phyloP scores from a whole-genome alignment of 2,329 filamentous ascomycete species.

The Thelonectria discophora region DNA sequence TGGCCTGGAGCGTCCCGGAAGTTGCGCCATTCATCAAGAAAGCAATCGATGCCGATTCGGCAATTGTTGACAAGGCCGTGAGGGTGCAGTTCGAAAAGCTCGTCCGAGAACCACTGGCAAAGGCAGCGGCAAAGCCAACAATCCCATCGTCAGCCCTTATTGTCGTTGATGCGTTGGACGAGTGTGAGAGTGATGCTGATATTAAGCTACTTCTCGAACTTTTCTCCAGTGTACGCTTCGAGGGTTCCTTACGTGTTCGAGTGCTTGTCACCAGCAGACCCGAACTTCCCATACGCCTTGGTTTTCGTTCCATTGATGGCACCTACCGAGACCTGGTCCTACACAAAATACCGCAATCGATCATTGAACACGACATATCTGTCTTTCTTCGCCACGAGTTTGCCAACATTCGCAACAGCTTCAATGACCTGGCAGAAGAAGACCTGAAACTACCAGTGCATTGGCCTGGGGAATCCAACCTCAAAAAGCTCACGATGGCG shows the following conservation, averaged over 20 bases:
- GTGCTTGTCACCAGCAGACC: constrained; percentile 38
- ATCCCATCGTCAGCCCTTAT: background rate
- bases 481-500: constrained; percentile 34
- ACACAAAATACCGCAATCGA: constrained; percentile 44
- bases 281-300: constrained; percentile 47
- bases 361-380: constrained; percentile 50
- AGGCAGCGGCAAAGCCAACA: background rate
- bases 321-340: constrained; percentile 42
- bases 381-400: constrained; percentile 46
- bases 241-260: background rate
- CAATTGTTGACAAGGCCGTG: background rate
- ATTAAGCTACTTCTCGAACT: background rate
- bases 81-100: constrained; percentile 5
- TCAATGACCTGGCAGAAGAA: constrained; percentile 24
- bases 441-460: background rate
- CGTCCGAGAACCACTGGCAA: background rate
- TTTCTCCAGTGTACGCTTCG: background rate
- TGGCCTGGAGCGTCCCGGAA: background rate
- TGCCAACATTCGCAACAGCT: constrained; percentile 38
- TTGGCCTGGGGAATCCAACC: constrained; percentile 21
- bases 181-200: constrained; percentile 2
- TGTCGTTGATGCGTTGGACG: background rate
- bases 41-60: constrained; percentile 1
- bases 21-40: background rate
- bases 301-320: constrained; percentile 43